These are phyloP conservation scores for Luzula sylvatica DNA, from an alignment of 176 grass and related monocot species.

Conservation along the genomic window DNA sequence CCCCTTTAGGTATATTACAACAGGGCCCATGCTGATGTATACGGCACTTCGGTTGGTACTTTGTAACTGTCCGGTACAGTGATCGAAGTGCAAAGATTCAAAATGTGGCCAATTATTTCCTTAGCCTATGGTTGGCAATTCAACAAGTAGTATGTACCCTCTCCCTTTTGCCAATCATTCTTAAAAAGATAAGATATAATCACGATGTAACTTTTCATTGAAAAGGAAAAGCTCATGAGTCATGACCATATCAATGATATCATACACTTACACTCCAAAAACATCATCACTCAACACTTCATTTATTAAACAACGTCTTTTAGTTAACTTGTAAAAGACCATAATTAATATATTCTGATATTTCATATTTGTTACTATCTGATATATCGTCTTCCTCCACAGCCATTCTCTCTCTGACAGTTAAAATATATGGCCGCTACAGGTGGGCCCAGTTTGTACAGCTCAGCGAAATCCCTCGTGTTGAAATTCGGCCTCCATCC, in stretches of 20 bases:
- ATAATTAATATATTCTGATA: constrained; percentile 4
- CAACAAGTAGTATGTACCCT: no score
- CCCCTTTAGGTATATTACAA: no score
- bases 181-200: no score
- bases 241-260: not conserved
- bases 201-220: no score
- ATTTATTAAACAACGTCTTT: constrained; percentile 9
- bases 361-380: constrained; percentile 29
- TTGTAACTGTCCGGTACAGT: no score
- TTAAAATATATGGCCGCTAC: constrained; percentile 78
- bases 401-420: constrained; percentile 93
- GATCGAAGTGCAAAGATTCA: no score
- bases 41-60: no score
- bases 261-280: constrained; percentile 22
- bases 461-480: constrained; percentile 71
- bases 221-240: not conserved
- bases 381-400: constrained; percentile 75
- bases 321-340: constrained; percentile 16
- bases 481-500: constrained; percentile 97
- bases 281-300: constrained; percentile 28
- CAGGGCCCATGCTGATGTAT: no score
- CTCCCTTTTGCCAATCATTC: no score
- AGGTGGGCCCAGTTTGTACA: constrained; percentile 70
- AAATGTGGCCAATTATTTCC: no score
- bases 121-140: no score